A percentile compares a stretch with the other conserved stretches of the same genome.
Evolutionary conservation across 2,329 filamentous ascomycete genomes (phyloP).

Genomic region (Ascochyta fabae): DNA sequence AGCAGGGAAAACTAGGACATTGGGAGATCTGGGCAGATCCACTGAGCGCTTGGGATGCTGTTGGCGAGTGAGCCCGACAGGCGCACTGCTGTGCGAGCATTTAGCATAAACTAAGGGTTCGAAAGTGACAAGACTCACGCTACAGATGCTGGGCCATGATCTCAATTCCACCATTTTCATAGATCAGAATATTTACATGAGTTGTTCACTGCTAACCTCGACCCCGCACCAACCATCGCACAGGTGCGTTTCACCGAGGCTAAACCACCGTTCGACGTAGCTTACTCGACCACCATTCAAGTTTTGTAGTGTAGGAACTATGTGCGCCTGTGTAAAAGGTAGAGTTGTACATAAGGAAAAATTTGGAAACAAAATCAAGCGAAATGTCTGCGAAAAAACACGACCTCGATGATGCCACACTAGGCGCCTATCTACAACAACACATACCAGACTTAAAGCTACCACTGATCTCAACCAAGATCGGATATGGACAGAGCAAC

Average conservation of each 20-base stretch:
- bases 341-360: not conserved
- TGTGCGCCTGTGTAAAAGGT: not conserved
- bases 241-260: conserved; percentile 12
- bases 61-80: conserved; percentile 25
- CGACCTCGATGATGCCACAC: conserved; percentile 38
- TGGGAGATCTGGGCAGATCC: conserved; percentile 56
- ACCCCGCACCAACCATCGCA: conserved; percentile 19
- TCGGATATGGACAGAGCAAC: conserved; percentile 96
- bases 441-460: conserved; percentile 34
- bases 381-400: conserved; percentile 22
- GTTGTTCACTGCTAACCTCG: not conserved
- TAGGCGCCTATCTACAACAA: conserved; percentile 39
- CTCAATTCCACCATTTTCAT: not conserved
- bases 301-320: not conserved
- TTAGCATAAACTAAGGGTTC: not conserved
- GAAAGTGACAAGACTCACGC: not conserved
- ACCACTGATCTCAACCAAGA: conserved; percentile 62
- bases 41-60: conserved; percentile 52
- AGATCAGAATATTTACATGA: not conserved
- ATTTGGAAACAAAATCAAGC: not conserved
- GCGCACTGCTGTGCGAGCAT: not conserved
- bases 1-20: conserved; percentile 48
- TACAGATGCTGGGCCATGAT: no score
- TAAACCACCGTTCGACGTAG: conserved; percentile 13
- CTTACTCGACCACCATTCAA: conserved; percentile 15